phyloP scores from a whole-genome alignment of 148 eudicot species.

The Silene uniflora region DNA sequence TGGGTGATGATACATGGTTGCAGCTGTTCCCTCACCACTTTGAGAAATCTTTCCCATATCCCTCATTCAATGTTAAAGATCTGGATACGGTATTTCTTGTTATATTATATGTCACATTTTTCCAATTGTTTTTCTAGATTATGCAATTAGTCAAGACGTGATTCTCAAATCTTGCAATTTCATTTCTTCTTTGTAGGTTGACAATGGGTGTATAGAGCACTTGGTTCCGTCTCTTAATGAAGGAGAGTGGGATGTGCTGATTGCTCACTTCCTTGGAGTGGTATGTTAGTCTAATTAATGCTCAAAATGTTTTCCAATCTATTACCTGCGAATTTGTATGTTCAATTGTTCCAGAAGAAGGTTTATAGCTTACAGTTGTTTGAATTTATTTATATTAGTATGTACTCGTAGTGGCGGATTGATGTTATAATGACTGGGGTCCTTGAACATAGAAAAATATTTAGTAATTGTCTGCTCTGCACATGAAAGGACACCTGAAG shows the following conservation, averaged over 20 bases:
- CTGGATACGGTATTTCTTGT: conserved; percentile 68
- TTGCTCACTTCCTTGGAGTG: conserved; percentile 99
- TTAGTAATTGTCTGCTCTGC: too few relatives aligned
- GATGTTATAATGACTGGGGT: too few relatives aligned
- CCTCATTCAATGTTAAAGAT: conserved; percentile 96
- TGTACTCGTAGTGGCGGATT: not conserved
- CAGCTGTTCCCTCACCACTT: conserved; percentile 93
- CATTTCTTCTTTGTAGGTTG: conserved; percentile 50
- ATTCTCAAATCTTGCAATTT: conserved; percentile 1
- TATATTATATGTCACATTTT: conserved; percentile 1
- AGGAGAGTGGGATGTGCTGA: conserved; percentile 88
- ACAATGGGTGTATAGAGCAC: conserved; percentile 77
- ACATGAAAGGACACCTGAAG: too few relatives aligned
- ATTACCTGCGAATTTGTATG: not conserved
- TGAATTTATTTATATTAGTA: not conserved
- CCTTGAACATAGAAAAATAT: too few relatives aligned
- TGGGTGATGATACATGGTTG: conserved; percentile 99
- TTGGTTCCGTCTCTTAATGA: conserved; percentile 67
- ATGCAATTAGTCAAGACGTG: not conserved
- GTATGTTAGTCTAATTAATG: conserved; percentile 36
- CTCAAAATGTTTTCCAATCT: not conserved
- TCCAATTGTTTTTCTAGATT: not conserved
- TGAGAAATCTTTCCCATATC: conserved; percentile 74
- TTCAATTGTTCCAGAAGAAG: not conserved
- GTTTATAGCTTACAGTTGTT: not conserved